Conservation (phyloP, 257 asterid genomes). For the Fraxinus cuspidata region DNA sequence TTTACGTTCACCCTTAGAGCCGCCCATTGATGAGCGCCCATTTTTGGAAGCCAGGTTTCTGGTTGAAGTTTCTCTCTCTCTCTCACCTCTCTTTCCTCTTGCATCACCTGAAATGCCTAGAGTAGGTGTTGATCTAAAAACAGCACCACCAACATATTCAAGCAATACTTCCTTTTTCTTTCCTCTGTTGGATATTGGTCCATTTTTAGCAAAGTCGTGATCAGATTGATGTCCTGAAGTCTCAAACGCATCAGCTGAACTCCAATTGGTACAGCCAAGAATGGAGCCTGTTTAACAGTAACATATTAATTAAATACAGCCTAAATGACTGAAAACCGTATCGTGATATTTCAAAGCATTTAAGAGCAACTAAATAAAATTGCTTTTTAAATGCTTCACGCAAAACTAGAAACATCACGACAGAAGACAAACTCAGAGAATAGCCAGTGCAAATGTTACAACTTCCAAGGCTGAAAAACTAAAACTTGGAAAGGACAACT, state of each 20-base stretch:
- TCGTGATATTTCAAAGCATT: not conserved
- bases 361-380: not conserved
- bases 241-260: slow-evolving; percentile 37
- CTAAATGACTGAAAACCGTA: slow-evolving; percentile 1
- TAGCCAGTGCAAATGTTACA: not conserved
- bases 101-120: slow-evolving; percentile 68
- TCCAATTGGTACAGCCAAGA: slow-evolving; percentile 38
- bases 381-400: not conserved
- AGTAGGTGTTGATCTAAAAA: slow-evolving; percentile 49
- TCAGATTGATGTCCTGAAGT: slow-evolving; percentile 43
- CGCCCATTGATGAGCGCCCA: slow-evolving; percentile 47
- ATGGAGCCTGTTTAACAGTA: slow-evolving; percentile 26
- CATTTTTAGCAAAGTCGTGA: slow-evolving; percentile 53
- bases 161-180: slow-evolving; percentile 82
- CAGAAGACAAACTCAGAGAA: not conserved
- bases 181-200: slow-evolving; percentile 74
- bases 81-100: slow-evolving; percentile 84
- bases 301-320: slow-evolving; percentile 7
- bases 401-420: not conserved
- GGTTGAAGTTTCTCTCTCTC: slow-evolving; percentile 41
- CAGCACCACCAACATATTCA: slow-evolving; percentile 64
- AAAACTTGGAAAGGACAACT: slow-evolving; percentile 5
- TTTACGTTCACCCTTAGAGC: slow-evolving; percentile 81
- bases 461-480: slow-evolving; percentile 4
- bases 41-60: slow-evolving; percentile 45